Conservation (phyloP, 345 rosid genomes). For the thale cress (Arabidopsis thaliana) region DNA sequence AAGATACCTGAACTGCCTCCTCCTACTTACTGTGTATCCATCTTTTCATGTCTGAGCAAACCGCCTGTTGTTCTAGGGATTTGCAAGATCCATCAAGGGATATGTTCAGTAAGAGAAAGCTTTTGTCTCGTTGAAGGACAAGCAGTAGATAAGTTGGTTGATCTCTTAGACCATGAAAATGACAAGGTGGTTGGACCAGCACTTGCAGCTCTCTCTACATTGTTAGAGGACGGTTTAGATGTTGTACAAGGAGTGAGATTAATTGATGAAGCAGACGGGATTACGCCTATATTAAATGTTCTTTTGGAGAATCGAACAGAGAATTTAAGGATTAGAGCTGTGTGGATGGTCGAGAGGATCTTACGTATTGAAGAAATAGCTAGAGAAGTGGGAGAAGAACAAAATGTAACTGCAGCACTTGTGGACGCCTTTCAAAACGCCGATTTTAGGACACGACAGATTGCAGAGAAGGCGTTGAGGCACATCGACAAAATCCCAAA, state of each 20-base stretch:
- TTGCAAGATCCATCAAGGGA: constrained; percentile 81
- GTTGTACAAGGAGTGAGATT: constrained; percentile 69
- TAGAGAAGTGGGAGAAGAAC: constrained; percentile 71
- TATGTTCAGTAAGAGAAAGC: constrained; percentile 74
- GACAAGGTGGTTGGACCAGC: constrained; percentile 92
- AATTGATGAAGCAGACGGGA: constrained; percentile 71
- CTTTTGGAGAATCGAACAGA: constrained; percentile 77
- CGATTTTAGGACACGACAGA: constrained; percentile 79
- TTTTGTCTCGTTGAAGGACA: constrained; percentile 93
- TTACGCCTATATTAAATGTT: constrained; percentile 69
- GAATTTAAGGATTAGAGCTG: constrained; percentile 69
- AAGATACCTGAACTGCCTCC: constrained; percentile 75
- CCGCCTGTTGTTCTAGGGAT: constrained; percentile 69
- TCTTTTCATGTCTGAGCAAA: constrained; percentile 76
- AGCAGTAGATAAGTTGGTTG: constrained; percentile 81
- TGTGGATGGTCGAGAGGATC: constrained; percentile 92
- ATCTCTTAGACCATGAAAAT: constrained; percentile 85
- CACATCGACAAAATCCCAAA: constrained; percentile 92
- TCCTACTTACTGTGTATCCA: constrained; percentile 57
- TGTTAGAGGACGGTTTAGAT: constrained; percentile 82
- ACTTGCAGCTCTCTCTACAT: constrained; percentile 84
- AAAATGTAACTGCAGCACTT: constrained; percentile 79
- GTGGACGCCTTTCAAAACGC: constrained; percentile 94
- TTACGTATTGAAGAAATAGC: constrained; percentile 80
- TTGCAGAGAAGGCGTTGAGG: constrained; percentile 86